Base-by-base conservation (phyloP, 1,284 basidiomycete genomes). In the Xerocomus amazonicus region DNA sequence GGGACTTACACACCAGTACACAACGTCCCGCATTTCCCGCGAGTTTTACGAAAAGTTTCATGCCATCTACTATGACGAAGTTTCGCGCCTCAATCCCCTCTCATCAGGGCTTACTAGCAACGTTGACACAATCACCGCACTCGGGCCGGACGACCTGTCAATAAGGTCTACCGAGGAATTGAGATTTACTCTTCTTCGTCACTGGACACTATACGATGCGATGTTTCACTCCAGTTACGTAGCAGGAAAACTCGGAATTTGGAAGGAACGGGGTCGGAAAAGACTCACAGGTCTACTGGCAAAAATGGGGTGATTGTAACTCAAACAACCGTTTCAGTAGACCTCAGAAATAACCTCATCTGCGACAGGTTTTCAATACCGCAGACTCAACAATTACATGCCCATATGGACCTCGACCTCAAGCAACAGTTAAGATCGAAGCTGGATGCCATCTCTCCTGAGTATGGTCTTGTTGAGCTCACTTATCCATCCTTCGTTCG, bases 141-240 rank as follows among this genome's bases (percentile, higher is more conserved):
- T 82, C 34, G 80, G 78, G 53, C 83, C 87, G 10, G 93, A 97
- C 58, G 92, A 97, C 65, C 74, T 79, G 48, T 84, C 84, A 29
- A 83, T 97, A 50, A 79, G 90, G 32, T 76, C 83, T 33, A 84
- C 82, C 31, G 91, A 94, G 45, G 94, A 98, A 66, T 74, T 97
- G 47, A 79, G 97, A 10, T 99, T 99, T 68, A 93, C 88, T 69
- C 77, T 99, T 43, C 96, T 97, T 68, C 80, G 96, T 46, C 97
- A 99, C 71, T 99, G 97, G 97, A 97, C 87, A 43, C 70, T 99
- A 36, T 98, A 98, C 65, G 94, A 97, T 63, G 84, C 93, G 10
- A 99, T 99, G 96, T 88, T 90, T 63, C 96, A 99, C 67, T 97
- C 94, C 1, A 88, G 89, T 55, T 99, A 99, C 62, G 88, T 99